These are phyloP conservation scores for Arthrobotrys iridis DNA, from an alignment of 2,329 filamentous ascomycete genomes.

Conservation along the genomic window DNA sequence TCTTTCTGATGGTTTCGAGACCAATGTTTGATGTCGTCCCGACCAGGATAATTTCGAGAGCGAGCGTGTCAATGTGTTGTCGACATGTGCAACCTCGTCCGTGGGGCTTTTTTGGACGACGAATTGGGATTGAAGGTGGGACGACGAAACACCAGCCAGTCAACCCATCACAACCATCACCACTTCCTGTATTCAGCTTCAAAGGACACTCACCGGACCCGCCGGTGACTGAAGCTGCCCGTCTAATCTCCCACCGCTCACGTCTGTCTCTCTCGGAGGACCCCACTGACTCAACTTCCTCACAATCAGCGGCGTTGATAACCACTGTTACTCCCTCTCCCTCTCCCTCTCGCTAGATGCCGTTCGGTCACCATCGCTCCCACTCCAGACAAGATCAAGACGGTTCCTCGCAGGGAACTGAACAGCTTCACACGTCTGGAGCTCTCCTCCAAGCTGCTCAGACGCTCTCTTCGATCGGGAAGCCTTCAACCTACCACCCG, in stretches of 20 bases:
- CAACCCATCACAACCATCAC: constrained; percentile 12
- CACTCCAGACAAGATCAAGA: constrained; percentile 49
- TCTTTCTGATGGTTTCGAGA: not conserved
- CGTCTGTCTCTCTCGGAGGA: not conserved
- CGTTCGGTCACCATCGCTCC: constrained; percentile 49
- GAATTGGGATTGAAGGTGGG: not conserved
- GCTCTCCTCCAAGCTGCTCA: constrained; percentile 48
- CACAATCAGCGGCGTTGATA: no score
- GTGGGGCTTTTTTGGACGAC: not conserved
- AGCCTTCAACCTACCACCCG: constrained; percentile 44
- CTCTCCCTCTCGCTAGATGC: constrained; percentile 34
- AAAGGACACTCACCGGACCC: constrained; percentile 2
- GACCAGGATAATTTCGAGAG: not conserved
- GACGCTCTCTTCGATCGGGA: constrained; percentile 50
- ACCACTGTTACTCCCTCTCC: not conserved
- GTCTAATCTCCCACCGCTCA: not conserved
- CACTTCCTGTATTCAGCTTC: not conserved
- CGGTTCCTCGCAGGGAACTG: constrained; percentile 38
- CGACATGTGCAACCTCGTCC: not conserved
- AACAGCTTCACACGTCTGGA: constrained; percentile 41
- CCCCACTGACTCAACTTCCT: no score
- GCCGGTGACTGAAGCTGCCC: not conserved
- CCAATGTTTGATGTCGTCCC: no score
- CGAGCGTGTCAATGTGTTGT: not conserved
- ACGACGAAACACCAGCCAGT: not conserved